A percentile compares a stretch with the other conserved stretches of the same genome.
Conservation (phyloP, 345 rosid genomes). For the Melastoma malabathricum region DNA sequence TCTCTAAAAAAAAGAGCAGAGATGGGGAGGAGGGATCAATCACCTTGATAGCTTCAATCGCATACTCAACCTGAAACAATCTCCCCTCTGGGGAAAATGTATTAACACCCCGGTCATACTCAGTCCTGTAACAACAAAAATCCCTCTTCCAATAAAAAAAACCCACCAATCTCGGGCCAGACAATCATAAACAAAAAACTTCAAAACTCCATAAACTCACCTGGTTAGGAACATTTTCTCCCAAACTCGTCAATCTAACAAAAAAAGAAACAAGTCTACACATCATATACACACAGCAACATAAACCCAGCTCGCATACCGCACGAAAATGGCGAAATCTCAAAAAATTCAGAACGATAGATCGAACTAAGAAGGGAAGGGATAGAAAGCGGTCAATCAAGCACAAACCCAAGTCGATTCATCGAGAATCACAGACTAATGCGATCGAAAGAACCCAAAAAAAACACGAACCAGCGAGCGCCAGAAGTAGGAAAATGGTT, state of each 20-base stretch:
- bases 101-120: constrained; percentile 98
- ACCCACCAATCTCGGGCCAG: not conserved
- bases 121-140: constrained; percentile 42
- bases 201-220: not conserved
- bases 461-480: too few relatives aligned
- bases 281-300: not conserved
- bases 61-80: constrained; percentile 93
- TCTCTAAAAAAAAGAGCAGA: not conserved
- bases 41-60: constrained; percentile 98
- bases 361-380: too few relatives aligned
- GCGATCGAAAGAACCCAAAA: too few relatives aligned
- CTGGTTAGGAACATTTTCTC: constrained; percentile 15
- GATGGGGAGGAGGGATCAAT: not conserved
- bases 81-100: constrained; percentile 98
- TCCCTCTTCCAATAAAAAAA: not conserved
- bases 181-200: not conserved
- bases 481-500: too few relatives aligned
- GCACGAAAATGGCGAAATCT: not conserved
- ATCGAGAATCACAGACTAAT: too few relatives aligned
- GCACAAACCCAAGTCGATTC: too few relatives aligned
- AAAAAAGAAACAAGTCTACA: not conserved
- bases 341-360: too few relatives aligned
- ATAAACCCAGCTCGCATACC: not conserved
- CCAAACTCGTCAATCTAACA: not conserved
- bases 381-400: too few relatives aligned